phyloP scores from a whole-genome alignment of 2,329 filamentous ascomycete genomes.

The Talaromyces sp. region DNA sequence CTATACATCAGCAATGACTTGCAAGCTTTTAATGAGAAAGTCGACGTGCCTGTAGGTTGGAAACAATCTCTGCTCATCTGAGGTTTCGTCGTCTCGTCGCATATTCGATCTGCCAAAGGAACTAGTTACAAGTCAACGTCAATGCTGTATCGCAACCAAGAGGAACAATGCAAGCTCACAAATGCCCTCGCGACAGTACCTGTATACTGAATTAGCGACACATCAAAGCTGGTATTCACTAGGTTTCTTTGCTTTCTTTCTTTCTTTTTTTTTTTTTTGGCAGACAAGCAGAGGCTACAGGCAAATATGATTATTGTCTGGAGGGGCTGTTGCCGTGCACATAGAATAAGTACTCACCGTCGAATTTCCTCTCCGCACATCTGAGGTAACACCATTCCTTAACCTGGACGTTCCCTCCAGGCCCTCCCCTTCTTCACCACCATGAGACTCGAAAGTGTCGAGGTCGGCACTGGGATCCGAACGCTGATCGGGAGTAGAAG shows the following conservation, averaged over 20 bases:
- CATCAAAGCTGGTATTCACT: neutral
- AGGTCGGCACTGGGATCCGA: constrained; percentile 7
- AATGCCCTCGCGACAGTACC: neutral
- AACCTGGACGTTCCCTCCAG: constrained; percentile 26
- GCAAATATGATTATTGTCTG: neutral
- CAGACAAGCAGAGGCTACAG: neutral
- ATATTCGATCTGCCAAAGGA: constrained; percentile 20
- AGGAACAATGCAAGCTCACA: constrained; percentile 4
- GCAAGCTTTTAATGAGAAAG: neutral
- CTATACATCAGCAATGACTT: neutral
- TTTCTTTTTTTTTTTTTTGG: neutral
- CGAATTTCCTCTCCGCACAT: neutral
- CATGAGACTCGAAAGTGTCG: constrained; percentile 23
- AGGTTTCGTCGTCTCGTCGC: constrained; percentile 12
- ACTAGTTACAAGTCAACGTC: constrained; percentile 21
- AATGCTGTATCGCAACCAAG: neutral
- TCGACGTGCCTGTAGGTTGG: constrained; percentile 22
- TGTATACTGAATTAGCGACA: neutral
- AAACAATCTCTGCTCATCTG: constrained; percentile 27
- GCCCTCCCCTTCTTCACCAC: constrained; percentile 22
- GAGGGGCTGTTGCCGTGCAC: neutral
- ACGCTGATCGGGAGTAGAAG: constrained; percentile 13
- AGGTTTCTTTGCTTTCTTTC: neutral
- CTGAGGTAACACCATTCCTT: constrained; percentile 17
- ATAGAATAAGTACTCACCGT: neutral